Percentiles rank a stretch among this genome's conserved stretches.
phyloP scores from a whole-genome alignment of 2,329 filamentous ascomycete species.

The Xylariomycetidae sp. region DNA sequence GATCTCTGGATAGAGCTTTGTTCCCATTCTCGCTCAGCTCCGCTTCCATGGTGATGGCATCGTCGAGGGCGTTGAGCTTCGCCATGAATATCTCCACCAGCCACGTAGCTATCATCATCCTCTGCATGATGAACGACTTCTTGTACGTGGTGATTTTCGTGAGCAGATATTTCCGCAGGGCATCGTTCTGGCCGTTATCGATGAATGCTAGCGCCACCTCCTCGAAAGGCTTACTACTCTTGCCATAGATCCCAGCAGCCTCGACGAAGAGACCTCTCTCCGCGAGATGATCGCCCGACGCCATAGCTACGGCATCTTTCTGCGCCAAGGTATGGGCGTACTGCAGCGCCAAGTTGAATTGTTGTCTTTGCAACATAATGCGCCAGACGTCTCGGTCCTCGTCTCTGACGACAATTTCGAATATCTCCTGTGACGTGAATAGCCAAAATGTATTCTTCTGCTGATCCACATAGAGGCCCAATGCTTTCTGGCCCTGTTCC shows the following conservation, averaged over 20 bases:
- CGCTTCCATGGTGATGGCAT: slow-evolving; percentile 85
- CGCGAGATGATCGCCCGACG: slow-evolving; percentile 84
- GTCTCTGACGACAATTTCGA: slow-evolving; percentile 85
- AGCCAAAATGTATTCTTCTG: slow-evolving; percentile 98
- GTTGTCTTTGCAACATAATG: slow-evolving; percentile 79
- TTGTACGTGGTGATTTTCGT: slow-evolving; percentile 80
- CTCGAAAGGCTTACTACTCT: slow-evolving; percentile 95
- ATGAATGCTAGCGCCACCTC: slow-evolving; percentile 90
- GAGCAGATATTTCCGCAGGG: slow-evolving; percentile 81
- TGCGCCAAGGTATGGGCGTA: slow-evolving; percentile 78
- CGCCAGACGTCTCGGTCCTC: slow-evolving; percentile 94
- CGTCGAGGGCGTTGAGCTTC: slow-evolving; percentile 89
- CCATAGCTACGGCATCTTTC: slow-evolving; percentile 86
- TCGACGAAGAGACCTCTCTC: slow-evolving; percentile 77
- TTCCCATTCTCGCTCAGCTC: slow-evolving; percentile 71
- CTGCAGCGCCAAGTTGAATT: slow-evolving; percentile 82
- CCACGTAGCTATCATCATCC: slow-evolving; percentile 94
- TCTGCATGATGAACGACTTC: slow-evolving; percentile 83
- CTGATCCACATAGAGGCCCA: slow-evolving; percentile 84
- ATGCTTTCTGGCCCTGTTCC: slow-evolving; percentile 68
- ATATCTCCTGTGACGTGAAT: slow-evolving; percentile 86
- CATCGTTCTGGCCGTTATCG: slow-evolving; percentile 84
- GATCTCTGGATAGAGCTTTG: slow-evolving; percentile 64
- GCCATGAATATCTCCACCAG: slow-evolving; percentile 95
- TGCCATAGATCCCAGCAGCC: slow-evolving; percentile 85